Conservation (phyloP, 257 asterid species). For the Plantago major region DNA sequence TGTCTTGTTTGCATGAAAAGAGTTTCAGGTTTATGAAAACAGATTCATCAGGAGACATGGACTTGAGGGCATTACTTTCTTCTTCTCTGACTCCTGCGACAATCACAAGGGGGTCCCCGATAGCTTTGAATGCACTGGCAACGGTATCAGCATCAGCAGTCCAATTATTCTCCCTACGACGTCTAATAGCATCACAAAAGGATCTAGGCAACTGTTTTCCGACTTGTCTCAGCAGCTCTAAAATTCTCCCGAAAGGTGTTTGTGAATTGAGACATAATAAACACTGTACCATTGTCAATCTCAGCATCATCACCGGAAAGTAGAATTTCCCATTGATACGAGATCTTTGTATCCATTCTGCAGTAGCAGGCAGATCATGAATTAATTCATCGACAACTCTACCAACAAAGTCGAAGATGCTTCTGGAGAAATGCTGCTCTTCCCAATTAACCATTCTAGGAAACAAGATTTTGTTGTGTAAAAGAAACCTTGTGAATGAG, state of each 20-base stretch:
- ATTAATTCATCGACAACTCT: slow-evolving; percentile 22
- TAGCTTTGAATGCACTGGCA: slow-evolving; percentile 36
- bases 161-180: background rate
- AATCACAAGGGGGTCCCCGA: slow-evolving; percentile 46
- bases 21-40: background rate
- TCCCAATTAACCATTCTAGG: slow-evolving; percentile 33
- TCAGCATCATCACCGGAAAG: slow-evolving; percentile 33
- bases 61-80: background rate
- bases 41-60: slow-evolving; percentile 24
- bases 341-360: slow-evolving; percentile 34
- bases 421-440: background rate
- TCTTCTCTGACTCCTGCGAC: slow-evolving; percentile 18
- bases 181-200: slow-evolving; percentile 27
- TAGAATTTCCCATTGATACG: slow-evolving; percentile 11
- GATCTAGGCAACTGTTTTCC: slow-evolving; percentile 28
- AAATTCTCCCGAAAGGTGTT: slow-evolving; percentile 10
- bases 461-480: slow-evolving; percentile 45
- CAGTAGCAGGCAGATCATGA: background rate
- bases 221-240: slow-evolving; percentile 14
- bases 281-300: slow-evolving; percentile 39
- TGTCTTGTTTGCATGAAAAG: slow-evolving; percentile 20
- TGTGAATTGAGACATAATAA: slow-evolving; percentile 37
- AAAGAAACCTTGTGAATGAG: slow-evolving; percentile 25
- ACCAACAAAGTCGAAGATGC: slow-evolving; percentile 13
- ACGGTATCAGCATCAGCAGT: slow-evolving; percentile 17